phyloP scores from a whole-genome alignment of 371 early-diverging fungal genomes.

The Syncephalastrum racemosum region DNA sequence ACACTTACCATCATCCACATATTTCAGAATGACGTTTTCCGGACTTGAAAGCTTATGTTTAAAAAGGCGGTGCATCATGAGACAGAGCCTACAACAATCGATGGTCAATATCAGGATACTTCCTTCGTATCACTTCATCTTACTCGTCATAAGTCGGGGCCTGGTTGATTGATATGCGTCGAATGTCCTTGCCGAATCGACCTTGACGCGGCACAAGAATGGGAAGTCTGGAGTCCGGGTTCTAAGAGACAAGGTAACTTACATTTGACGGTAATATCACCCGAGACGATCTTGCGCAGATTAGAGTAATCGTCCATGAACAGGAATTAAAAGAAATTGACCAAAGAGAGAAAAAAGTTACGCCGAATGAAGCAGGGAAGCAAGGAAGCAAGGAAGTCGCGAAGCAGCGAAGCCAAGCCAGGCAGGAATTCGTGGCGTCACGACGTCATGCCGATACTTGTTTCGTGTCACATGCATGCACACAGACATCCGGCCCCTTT shows the following conservation, averaged over 20 bases:
- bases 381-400: no score
- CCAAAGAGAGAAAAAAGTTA: no score
- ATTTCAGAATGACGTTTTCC: conserved; percentile 50
- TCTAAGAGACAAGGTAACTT: neutral
- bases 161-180: conserved; percentile 55
- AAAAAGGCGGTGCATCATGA: conserved; percentile 58
- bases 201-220: conserved; percentile 17
- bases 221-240: no score
- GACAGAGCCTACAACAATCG: conserved; percentile 34
- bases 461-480: no score
- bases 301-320: conserved; percentile 27
- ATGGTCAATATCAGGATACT: no score
- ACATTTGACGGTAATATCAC: conserved; percentile 50
- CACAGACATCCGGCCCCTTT: no score
- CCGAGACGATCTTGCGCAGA: conserved; percentile 44
- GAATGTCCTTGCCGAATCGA: conserved; percentile 37
- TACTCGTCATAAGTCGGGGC: conserved; percentile 59
- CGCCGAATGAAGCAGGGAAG: no score
- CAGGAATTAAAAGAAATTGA: no score
- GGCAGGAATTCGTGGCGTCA: no score
- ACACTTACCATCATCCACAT: conserved; percentile 54
- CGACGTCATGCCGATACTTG: no score
- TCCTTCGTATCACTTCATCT: neutral
- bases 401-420: no score
- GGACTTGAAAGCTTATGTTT: conserved; percentile 38